Base-by-base conservation (phyloP, 805 yeast genomes). In the Hanseniaspora singularis region DNA sequence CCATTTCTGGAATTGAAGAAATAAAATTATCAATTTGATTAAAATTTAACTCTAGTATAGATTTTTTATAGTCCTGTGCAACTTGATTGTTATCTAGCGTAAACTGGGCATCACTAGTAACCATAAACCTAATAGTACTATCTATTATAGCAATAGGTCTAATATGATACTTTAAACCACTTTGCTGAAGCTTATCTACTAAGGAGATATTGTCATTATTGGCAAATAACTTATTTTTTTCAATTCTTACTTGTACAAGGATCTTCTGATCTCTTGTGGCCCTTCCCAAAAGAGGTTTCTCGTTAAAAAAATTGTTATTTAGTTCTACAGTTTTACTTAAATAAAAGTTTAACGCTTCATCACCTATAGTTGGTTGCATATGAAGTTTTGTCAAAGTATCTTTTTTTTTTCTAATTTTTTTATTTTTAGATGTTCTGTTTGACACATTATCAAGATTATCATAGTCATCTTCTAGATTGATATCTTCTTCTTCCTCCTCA, bases 51-150 rank as follows among this genome's bases (percentile, higher is more conserved):
- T 62, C 52, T 2, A 56, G 55, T 46, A 58, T 55, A 31, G 63
- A 56, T 4, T 54, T 46, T 33, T 55, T 54, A 48, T 57, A 62
- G 45, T 60, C 66, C 7, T 61, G 52, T 1, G 73, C 69, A 51
- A 77, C 73, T 1, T 65, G 59, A 12, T 81, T 79, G 53, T 74
- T 71, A 41, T 71, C 72, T 11, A 86, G 73, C 27, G 74, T 66
- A 52, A 74, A 72, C 60, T 92, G 97, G 60, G 86, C 89, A 62
- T 88, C 97, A 0, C 89, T 79, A 71, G 87, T 74, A 52, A 83
- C 85, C 54, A 95, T 73, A 60, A 89, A 89, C 52, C 81, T 72
- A 56, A 77, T 79, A 15, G 79, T 80, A 49, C 76, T 72, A 54
- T 77, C 76, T 16, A 86, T 68, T 16, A 85, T 71, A 0, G 80